Conservation (phyloP, 768 basidiomycete genomes). For the Filobasidium floriforme region DNA sequence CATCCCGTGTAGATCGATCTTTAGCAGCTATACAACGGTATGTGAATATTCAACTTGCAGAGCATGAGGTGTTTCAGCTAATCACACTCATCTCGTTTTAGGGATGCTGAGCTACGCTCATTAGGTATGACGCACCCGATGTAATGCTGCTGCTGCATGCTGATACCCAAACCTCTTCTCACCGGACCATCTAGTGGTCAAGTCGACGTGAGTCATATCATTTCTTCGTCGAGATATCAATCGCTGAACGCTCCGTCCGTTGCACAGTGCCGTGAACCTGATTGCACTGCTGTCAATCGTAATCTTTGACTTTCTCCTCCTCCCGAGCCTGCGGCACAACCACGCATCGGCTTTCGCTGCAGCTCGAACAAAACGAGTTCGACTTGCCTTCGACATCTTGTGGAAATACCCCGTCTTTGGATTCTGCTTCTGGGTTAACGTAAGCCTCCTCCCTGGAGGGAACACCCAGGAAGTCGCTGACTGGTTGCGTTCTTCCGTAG, state of each 20-base stretch:
- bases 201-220: not conserved
- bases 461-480: not conserved
- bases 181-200: not conserved
- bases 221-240: not conserved
- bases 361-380: conserved; percentile 22
- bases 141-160: too few species aligned
- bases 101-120: conserved; percentile 38
- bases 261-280: not conserved
- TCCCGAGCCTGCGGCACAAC: conserved; percentile 28
- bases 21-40: not conserved
- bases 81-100: conserved; percentile 5
- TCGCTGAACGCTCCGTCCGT: not conserved
- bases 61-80: not conserved
- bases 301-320: conserved; percentile 35
- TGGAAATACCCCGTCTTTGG: conserved; percentile 41
- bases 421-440: conserved; percentile 42
- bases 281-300: conserved; percentile 33
- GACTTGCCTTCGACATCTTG: conserved; percentile 39
- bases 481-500: not conserved
- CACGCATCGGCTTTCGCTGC: conserved; percentile 16
- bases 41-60: not conserved
- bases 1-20: not conserved
- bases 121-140: conserved; percentile 8
- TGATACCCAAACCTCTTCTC: not conserved
- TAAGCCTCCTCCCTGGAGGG: conserved; percentile 16